Percentiles rank a stretch among this genome's conserved stretches.
Conservation (phyloP, 306 rosid genomes). For the Cajanus cajan region DNA sequence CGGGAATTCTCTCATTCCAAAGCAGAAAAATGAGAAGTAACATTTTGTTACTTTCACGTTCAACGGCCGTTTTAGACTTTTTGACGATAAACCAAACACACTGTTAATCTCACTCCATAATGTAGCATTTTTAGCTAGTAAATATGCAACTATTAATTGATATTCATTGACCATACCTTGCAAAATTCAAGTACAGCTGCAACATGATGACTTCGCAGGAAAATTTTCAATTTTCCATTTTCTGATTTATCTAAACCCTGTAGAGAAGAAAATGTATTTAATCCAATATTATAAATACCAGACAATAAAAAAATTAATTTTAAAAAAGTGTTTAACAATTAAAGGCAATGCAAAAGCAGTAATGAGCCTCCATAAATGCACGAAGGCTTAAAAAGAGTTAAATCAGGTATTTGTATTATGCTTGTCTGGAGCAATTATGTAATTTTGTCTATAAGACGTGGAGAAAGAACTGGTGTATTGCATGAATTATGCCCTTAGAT, state of each 20-base stretch:
- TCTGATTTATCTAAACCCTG: constrained; percentile 76
- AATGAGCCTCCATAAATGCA: constrained; percentile 16
- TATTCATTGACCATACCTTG: constrained; percentile 54
- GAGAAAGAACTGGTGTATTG: constrained; percentile 2
- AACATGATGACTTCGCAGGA: constrained; percentile 69
- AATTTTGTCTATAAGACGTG: not conserved
- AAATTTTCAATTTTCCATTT: constrained; percentile 75
- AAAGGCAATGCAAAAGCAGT: not conserved
- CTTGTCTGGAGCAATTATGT: not conserved
- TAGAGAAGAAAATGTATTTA: constrained; percentile 19
- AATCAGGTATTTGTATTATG: not conserved
- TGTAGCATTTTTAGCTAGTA: constrained; percentile 20
- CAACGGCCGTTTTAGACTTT: too few relatives aligned
- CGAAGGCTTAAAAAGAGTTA: constrained; percentile 6
- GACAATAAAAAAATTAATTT: not conserved
- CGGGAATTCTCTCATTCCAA: too few relatives aligned
- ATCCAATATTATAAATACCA: constrained; percentile 15
- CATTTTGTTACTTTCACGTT: too few relatives aligned
- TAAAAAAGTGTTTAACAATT: not conserved
- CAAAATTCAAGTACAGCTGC: constrained; percentile 83
- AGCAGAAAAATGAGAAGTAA: too few relatives aligned
- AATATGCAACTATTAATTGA: not conserved
- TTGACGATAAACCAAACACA: too few relatives aligned
- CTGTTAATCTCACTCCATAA: not conserved
- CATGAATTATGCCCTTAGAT: constrained; percentile 8